Evolutionary conservation across 768 basidiomycete species (phyloP).

Genomic region (Filobasidium floriforme): DNA sequence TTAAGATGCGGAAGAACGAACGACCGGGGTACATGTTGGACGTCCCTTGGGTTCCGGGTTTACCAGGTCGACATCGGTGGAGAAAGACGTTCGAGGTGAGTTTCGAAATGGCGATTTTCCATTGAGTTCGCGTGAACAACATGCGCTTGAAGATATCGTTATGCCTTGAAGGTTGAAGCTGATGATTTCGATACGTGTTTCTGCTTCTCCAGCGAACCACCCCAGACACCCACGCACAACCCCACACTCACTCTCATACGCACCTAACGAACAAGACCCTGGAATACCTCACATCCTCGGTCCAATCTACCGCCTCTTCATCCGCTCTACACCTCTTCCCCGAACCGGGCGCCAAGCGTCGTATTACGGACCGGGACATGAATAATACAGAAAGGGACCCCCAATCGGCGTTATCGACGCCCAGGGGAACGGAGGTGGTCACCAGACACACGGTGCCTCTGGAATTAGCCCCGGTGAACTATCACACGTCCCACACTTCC

Average conservation of each 20-base stretch:
- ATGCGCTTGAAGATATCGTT: too few species aligned
- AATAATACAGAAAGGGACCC: too few species aligned
- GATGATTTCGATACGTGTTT: neutral
- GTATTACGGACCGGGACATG: too few species aligned
- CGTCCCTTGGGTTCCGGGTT: neutral
- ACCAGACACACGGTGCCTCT: neutral
- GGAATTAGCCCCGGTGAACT: neutral
- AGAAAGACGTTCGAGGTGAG: neutral
- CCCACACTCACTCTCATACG: too few species aligned
- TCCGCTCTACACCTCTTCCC: too few species aligned
- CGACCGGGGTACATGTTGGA: neutral
- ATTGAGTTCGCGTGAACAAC: too few species aligned
- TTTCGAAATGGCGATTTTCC: too few species aligned
- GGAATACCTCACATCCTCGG: neutral
- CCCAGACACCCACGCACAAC: too few species aligned
- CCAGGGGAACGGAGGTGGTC: neutral
- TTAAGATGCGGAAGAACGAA: neutral
- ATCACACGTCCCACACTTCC: neutral
- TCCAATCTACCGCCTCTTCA: neutral
- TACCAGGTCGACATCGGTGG: conserved; percentile 1
- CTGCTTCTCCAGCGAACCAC: neutral
- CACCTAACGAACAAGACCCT: neutral
- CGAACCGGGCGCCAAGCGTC: too few species aligned
- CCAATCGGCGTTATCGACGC: too few species aligned
- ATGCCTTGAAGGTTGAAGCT: too few species aligned